Conservation (phyloP, 495 filamentous ascomycete species). For the Aspergillus nidulans region DNA sequence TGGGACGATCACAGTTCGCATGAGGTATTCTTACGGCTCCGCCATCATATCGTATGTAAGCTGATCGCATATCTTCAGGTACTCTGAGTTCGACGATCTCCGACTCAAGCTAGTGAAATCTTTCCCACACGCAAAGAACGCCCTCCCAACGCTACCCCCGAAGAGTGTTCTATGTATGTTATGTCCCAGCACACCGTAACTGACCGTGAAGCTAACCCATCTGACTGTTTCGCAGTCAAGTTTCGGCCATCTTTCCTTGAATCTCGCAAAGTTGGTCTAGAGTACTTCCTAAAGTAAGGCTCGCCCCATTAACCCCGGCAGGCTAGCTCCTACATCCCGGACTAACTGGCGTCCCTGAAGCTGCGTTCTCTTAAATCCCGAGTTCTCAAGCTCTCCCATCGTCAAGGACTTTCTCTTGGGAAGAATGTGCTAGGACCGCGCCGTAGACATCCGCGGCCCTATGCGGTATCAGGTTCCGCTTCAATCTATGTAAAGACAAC, state of each 20-base stretch:
- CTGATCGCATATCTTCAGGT: conserved; percentile 35
- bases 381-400: conserved; percentile 62
- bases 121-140: conserved; percentile 61
- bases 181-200: neutral
- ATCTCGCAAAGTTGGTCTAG: conserved; percentile 56
- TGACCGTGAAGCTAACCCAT: neutral
- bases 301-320: neutral
- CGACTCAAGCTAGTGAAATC: conserved; percentile 53
- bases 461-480: neutral
- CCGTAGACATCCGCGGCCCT: too few species aligned
- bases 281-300: conserved; percentile 68
- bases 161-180: conserved; percentile 68
- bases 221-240: conserved; percentile 42
- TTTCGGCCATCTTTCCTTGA: conserved; percentile 69
- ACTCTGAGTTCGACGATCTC: conserved; percentile 69
- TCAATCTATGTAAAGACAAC: too few species aligned
- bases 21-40: conserved; percentile 39
- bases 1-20: conserved; percentile 55
- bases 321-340: neutral
- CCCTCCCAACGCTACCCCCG: conserved; percentile 62
- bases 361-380: conserved; percentile 64
- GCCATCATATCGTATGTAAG: neutral
- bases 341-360: conserved; percentile 28
- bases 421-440: conserved; percentile 25
- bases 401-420: conserved; percentile 69